Evolutionary conservation across 768 basidiomycete species (phyloP), one percentile per base, ranked within the genome.

Genomic region (Amanita jacksonii): DNA sequence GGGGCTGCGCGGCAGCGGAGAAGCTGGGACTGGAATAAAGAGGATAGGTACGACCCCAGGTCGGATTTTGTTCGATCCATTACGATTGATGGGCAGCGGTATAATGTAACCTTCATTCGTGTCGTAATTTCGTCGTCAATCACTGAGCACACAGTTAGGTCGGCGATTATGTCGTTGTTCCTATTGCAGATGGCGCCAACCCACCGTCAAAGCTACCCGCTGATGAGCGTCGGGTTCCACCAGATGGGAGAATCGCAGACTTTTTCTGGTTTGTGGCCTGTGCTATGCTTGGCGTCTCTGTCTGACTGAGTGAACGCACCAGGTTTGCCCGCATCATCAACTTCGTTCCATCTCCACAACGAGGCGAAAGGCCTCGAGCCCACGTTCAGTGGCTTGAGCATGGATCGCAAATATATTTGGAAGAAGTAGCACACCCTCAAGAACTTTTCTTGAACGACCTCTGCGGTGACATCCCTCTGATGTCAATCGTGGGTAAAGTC

Each of bases 381-480:
- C 87, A 90, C 57, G 60, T 84, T 8, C 83, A 77, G 25, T 90
- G 85, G 85, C 74, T 83, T 22, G 73, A 82, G 42, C 86, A 89
- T 52, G 74, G 77, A 0, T 73, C 74, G 0, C 70, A 73, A 43
- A 81, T 77, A 0, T 56, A 75, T n/a, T 55, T 86, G 20, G 63
- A 69, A 22, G 78, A 85, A 47, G 58, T 87, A 10, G 73, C 71
- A 0, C 62, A 81, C 45, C 63, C 74, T 0, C 77, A 77, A 43
- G 85, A 90, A 50, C 55, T 90, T 0, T 86, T 81, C 54, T 57
- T 83, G 4, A 69, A 70, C 22, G 59, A 77, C 2, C 54, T 69
- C 0, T 89, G 86, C 48, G 69, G 68, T 35, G 51, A 63, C 8
- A 52, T 72, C 12, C 48, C 59, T 3, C 46, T 77, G 22, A 48